Evolutionary conservation across 768 basidiomycete genomes (phyloP).

Genomic region (Crepidotus variabilis): DNA sequence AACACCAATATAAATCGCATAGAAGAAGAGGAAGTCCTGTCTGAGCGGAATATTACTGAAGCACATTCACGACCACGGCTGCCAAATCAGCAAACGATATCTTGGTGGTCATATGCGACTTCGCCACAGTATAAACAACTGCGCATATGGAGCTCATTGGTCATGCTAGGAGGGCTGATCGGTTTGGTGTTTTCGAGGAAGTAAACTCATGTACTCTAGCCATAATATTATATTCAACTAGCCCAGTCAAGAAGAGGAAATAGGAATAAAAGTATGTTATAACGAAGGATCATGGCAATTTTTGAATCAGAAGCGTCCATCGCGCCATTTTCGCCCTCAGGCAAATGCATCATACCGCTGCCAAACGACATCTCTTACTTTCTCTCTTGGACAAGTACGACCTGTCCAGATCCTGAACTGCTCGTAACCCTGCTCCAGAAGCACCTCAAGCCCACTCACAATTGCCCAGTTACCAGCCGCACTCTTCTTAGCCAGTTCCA

Average conservation of each 20-base stretch:
- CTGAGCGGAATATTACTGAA: neutral
- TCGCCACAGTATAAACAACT: neutral
- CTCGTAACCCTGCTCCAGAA: constrained; percentile 85
- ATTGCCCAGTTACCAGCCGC: constrained; percentile 49
- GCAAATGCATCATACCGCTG: constrained; percentile 16
- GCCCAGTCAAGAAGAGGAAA: neutral
- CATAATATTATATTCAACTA: neutral
- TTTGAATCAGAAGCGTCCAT: neutral
- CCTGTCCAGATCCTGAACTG: constrained; percentile 87
- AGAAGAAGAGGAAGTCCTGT: neutral
- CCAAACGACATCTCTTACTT: constrained; percentile 21
- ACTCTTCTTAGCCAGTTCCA: constrained; percentile 57
- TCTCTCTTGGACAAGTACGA: constrained; percentile 45
- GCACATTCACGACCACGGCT: neutral
- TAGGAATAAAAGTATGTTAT: neutral
- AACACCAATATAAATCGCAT: neutral
- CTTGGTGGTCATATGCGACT: neutral
- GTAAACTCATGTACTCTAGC: neutral
- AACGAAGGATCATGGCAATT: too few relatives aligned
- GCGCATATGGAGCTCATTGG: constrained; percentile 1
- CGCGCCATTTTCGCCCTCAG: neutral
- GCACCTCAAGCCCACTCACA: constrained; percentile 79
- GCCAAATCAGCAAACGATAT: neutral
- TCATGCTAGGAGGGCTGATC: neutral
- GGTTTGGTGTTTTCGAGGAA: neutral